These are phyloP conservation scores for Simmondsia chinensis DNA, from an alignment of 148 eudicot genomes.

Conservation along the genomic window DNA sequence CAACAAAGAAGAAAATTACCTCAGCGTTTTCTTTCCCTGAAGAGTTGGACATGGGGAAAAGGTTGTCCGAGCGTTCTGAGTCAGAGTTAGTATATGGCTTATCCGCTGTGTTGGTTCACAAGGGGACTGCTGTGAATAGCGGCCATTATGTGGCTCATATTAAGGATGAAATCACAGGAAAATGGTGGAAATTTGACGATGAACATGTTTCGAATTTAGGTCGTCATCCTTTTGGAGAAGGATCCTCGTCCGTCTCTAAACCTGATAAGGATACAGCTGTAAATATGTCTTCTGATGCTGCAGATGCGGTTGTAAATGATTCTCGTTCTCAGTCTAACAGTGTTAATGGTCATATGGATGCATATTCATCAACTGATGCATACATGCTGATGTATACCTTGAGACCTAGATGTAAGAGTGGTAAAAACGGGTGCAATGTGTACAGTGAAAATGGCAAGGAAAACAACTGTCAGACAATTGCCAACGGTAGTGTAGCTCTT, in stretches of 20 bases:
- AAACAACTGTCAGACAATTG: slow-evolving; percentile 16
- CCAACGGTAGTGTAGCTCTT: slow-evolving; percentile 25
- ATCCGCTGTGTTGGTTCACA: slow-evolving; percentile 90
- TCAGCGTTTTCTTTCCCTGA: slow-evolving; percentile 78
- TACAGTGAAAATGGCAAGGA: slow-evolving; percentile 20
- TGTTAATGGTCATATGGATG: slow-evolving; percentile 25
- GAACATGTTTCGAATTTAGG: slow-evolving; percentile 82
- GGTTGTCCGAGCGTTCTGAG: slow-evolving; percentile 51
- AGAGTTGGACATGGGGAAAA: slow-evolving; percentile 67
- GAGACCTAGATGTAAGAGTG: slow-evolving; percentile 33
- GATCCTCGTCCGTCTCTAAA: slow-evolving; percentile 45
- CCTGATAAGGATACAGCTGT: slow-evolving; percentile 26
- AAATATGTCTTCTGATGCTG: slow-evolving; percentile 22
- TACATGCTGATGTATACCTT: slow-evolving; percentile 93
- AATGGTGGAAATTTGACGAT: slow-evolving; percentile 99
- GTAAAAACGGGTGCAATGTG: slow-evolving; percentile 16
- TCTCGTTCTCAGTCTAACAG: slow-evolving; percentile 17
- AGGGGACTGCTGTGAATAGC: slow-evolving; percentile 94
- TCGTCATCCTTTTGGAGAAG: slow-evolving; percentile 78
- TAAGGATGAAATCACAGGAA: slow-evolving; percentile 66
- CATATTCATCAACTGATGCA: slow-evolving; percentile 88
- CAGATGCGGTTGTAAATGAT: slow-evolving; percentile 21
- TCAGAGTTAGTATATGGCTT: slow-evolving; percentile 58
- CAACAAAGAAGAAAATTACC: slow-evolving; percentile 90
- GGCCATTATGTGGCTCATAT: slow-evolving; percentile 95